A percentile compares a stretch with the other conserved stretches of the same genome.
These are phyloP conservation scores for Bisporella sp. DNA, from an alignment of 2,329 filamentous ascomycete species.

Conservation along the genomic window DNA sequence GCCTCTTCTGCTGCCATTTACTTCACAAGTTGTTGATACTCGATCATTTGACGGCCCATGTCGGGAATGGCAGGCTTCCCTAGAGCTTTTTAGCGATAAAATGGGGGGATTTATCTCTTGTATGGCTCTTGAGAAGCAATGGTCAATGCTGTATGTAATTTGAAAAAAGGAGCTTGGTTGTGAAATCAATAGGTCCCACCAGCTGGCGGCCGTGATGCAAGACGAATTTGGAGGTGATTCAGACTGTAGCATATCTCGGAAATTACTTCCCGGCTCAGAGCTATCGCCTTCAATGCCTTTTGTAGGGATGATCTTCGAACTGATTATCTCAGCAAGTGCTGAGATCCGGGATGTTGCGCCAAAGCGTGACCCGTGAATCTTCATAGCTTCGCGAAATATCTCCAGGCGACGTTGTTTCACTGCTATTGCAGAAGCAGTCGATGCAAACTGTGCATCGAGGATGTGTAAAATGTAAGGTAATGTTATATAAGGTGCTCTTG, in stretches of 20 bases:
- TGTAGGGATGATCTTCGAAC: neutral
- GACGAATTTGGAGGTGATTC: neutral
- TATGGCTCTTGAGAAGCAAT: neutral
- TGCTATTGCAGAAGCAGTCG: conserved; percentile 26
- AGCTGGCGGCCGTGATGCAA: neutral
- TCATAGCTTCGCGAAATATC: conserved; percentile 39
- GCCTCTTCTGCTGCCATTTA: too few relatives aligned
- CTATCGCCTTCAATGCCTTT: neutral
- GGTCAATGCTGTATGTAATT: neutral
- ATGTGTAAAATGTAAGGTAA: conserved; percentile 32
- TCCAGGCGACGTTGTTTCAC: conserved; percentile 38
- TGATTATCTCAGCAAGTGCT: neutral
- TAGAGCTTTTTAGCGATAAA: too few relatives aligned
- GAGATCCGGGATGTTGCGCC: conserved; percentile 33
- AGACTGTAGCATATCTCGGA: neutral
- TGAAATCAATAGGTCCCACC: neutral
- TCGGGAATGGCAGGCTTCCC: too few relatives aligned
- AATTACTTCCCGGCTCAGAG: neutral
- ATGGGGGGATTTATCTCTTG: too few relatives aligned
- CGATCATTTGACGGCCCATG: too few relatives aligned
- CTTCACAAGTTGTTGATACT: too few relatives aligned
- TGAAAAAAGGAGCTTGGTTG: neutral
- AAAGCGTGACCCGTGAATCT: conserved; percentile 38
- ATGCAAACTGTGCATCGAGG: conserved; percentile 30
- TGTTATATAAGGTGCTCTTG: conserved; percentile 29